Conservation (phyloP, 1,284 basidiomycete genomes). For the Amylostereum areolatum region DNA sequence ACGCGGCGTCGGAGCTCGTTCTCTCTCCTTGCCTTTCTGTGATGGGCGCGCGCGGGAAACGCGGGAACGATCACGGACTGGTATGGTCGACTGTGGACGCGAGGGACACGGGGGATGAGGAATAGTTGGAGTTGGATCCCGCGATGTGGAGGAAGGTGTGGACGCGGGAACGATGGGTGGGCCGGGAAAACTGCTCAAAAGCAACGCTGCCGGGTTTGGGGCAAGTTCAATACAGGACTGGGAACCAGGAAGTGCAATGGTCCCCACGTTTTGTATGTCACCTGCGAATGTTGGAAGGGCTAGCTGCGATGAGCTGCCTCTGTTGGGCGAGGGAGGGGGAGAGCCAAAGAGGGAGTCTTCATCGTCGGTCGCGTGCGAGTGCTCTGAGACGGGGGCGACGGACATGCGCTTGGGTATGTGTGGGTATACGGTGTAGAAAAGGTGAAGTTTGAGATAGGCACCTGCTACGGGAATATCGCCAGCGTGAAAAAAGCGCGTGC, state of each 20-base stretch:
- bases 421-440: no score
- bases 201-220: constrained; percentile 66
- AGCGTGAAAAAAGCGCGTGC: no score
- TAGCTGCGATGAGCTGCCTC: constrained; percentile 67
- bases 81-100: constrained; percentile 9
- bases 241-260: constrained; percentile 93
- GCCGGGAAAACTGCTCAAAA: constrained; percentile 30
- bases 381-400: constrained; percentile 6
- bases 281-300: constrained; percentile 48
- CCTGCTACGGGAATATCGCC: no score
- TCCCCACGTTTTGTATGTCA: constrained; percentile 78
- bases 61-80: constrained; percentile 12
- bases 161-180: constrained; percentile 10
- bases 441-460: no score
- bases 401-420: constrained; percentile 9
- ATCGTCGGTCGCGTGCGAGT: constrained; percentile 25
- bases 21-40: constrained; percentile 24
- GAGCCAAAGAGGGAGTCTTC: constrained; percentile 76
- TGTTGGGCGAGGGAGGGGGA: constrained; percentile 61
- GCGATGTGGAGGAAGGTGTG: constrained; percentile 2
- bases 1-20: constrained; percentile 22
- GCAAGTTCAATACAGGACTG: constrained; percentile 78
- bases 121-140: constrained; percentile 1
- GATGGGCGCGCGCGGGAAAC: constrained; percentile 3
- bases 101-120: constrained; percentile 5